A percentile compares a stretch with the other conserved stretches of the same genome.
phyloP scores from a whole-genome alignment of 129 eudicot species.

The Helianthus tuberosus region DNA sequence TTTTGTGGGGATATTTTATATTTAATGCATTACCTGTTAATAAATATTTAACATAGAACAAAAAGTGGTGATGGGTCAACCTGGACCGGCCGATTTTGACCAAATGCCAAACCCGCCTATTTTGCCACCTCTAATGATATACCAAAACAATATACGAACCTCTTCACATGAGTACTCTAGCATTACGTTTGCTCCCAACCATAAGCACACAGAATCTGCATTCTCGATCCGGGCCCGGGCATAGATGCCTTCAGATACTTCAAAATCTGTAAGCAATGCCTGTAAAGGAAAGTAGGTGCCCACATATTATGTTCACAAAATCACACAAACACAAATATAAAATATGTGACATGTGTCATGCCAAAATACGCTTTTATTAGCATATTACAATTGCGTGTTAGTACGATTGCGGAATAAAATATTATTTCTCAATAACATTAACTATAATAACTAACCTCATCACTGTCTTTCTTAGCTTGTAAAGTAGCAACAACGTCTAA shows the following conservation, averaged over 20 bases:
- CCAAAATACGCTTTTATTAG: not conserved
- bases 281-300: slow-evolving; percentile 38
- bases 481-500: slow-evolving; percentile 87
- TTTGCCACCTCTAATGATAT: slow-evolving; percentile 4
- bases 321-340: slow-evolving; percentile 12
- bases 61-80: not conserved
- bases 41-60: not conserved
- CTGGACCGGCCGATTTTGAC: not conserved
- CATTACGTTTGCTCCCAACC: slow-evolving; percentile 99
- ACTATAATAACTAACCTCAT: slow-evolving; percentile 70
- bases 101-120: not conserved
- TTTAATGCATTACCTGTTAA: not conserved
- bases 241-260: slow-evolving; percentile 94
- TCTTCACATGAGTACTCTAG: slow-evolving; percentile 98
- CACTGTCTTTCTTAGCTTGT: slow-evolving; percentile 81
- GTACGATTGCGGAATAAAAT: not conserved
- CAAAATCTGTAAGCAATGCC: slow-evolving; percentile 87
- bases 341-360: not conserved
- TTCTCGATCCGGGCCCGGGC: slow-evolving; percentile 83
- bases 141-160: slow-evolving; percentile 44
- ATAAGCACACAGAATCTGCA: slow-evolving; percentile 86
- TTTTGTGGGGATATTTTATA: not conserved
- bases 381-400: not conserved
- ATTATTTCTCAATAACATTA: slow-evolving; percentile 10
- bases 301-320: slow-evolving; percentile 9